phyloP scores from a whole-genome alignment of 768 basidiomycete genomes.

The Leucocoprinus leucothites region DNA sequence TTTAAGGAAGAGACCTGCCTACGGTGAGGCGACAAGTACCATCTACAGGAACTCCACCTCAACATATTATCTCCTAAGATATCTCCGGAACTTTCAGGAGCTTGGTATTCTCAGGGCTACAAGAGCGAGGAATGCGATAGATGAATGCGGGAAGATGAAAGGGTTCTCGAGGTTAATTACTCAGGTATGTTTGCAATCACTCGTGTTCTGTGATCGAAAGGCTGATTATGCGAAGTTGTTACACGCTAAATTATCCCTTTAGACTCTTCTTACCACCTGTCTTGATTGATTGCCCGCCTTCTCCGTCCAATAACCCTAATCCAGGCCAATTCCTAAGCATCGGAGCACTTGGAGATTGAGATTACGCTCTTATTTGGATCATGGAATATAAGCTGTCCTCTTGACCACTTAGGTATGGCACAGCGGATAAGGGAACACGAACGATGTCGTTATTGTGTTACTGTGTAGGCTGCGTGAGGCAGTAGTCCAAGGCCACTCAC shows the following conservation, averaged over 20 bases:
- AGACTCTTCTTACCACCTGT: background rate
- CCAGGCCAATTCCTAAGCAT: no score
- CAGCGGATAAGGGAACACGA: no score
- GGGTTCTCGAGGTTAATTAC: slow-evolving; percentile 38
- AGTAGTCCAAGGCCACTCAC: no score
- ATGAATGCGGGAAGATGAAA: slow-evolving; percentile 66
- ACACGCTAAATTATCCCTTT: background rate
- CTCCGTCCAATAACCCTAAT: no score
- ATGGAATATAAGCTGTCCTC: no score
- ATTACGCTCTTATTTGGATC: no score
- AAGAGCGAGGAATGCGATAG: slow-evolving; percentile 48
- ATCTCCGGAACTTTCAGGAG: slow-evolving; percentile 58
- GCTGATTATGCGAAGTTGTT: background rate
- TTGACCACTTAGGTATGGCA: no score
- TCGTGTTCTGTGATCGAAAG: background rate
- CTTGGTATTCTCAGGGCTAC: slow-evolving; percentile 47
- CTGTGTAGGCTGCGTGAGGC: no score
- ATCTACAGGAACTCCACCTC: background rate
- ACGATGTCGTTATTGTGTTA: no score
- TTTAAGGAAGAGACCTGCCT: slow-evolving; percentile 76
- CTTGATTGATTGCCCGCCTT: no score
- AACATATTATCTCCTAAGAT: slow-evolving; percentile 38
- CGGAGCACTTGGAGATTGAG: no score
- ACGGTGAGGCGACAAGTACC: slow-evolving; percentile 33
- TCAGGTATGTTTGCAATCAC: slow-evolving; percentile 27